A percentile compares a stretch with the other conserved stretches of the same genome.
phyloP scores from a whole-genome alignment of 2,329 filamentous ascomycete species.

The Calonectria crousiana region DNA sequence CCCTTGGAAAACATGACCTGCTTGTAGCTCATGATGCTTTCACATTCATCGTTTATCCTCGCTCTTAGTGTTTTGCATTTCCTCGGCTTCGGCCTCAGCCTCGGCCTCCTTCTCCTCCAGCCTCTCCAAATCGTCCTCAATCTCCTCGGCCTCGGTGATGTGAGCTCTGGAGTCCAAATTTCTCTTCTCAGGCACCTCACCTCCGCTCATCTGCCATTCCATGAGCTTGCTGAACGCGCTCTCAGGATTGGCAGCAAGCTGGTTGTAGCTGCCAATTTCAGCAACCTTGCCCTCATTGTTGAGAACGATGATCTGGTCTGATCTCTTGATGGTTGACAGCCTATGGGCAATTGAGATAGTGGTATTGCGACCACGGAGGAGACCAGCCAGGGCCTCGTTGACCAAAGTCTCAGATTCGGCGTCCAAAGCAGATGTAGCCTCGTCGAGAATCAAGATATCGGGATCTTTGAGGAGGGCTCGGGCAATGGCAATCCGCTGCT shows the following conservation, averaged over 20 bases:
- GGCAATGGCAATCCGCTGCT: slow-evolving; percentile 97
- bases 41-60: slow-evolving; percentile 37
- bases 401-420: slow-evolving; percentile 97
- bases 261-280: slow-evolving; percentile 86
- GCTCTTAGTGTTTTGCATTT: slow-evolving; percentile 22
- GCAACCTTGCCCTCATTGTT: slow-evolving; percentile 88
- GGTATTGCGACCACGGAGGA: slow-evolving; percentile 90
- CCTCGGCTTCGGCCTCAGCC: slow-evolving; percentile 43
- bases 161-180: slow-evolving; percentile 50
- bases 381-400: slow-evolving; percentile 85
- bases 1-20: slow-evolving; percentile 3
- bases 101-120: slow-evolving; percentile 50
- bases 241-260: slow-evolving; percentile 77
- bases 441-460: slow-evolving; percentile 95
- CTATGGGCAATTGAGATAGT: slow-evolving; percentile 98
- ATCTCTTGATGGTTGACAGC: slow-evolving; percentile 95
- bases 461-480: slow-evolving; percentile 94
- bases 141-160: slow-evolving; percentile 65
- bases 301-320: slow-evolving; percentile 93
- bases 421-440: slow-evolving; percentile 95
- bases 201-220: slow-evolving; percentile 98
- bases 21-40: slow-evolving; percentile 21
- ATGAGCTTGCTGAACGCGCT: slow-evolving; percentile 96
- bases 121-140: slow-evolving; percentile 62
- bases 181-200: slow-evolving; percentile 67